These are phyloP conservation scores for Sarocladiaceae sp. DNA, from an alignment of 2,329 filamentous ascomycete species.

Conservation along the genomic window DNA sequence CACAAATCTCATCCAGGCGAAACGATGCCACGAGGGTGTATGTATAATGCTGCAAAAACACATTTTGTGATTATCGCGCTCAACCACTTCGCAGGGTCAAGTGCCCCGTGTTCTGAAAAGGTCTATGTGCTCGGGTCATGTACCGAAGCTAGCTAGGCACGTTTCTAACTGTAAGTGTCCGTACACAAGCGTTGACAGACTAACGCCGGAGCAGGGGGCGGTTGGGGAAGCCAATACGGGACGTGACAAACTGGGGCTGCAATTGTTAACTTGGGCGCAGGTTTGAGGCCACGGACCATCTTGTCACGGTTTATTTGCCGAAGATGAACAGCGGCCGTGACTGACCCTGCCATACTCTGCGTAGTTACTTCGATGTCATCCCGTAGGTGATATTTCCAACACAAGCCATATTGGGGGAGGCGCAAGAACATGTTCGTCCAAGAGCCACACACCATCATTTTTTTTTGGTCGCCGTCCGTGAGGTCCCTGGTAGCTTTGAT, in stretches of 20 bases:
- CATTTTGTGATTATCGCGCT: too few relatives aligned
- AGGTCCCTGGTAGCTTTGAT: too few relatives aligned
- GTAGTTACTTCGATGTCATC: background rate
- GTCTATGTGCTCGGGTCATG: slow-evolving; percentile 1
- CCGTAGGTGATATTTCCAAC: too few relatives aligned
- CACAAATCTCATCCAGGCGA: too few relatives aligned
- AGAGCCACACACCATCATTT: background rate
- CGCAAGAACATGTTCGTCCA: slow-evolving; percentile 5
- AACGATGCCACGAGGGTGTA: too few relatives aligned
- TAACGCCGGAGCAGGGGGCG: background rate
- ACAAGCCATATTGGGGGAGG: too few relatives aligned
- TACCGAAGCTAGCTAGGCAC: slow-evolving; percentile 9
- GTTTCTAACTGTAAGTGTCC: background rate
- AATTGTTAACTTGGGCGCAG: slow-evolving; percentile 4
- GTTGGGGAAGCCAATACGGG: slow-evolving; percentile 1
- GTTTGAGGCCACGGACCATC: slow-evolving; percentile 8
- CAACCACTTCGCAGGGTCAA: background rate
- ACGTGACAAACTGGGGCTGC: slow-evolving; percentile 1
- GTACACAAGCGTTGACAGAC: background rate
- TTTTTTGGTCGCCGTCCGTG: slow-evolving; percentile 6
- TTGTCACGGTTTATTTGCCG: too few relatives aligned
- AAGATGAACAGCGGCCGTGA: too few relatives aligned
- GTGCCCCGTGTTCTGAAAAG: background rate
- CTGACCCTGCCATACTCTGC: background rate
- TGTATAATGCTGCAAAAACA: too few relatives aligned